Evolutionary conservation across 345 rosid species (phyloP).

Genomic region (Boechera retrofracta): DNA sequence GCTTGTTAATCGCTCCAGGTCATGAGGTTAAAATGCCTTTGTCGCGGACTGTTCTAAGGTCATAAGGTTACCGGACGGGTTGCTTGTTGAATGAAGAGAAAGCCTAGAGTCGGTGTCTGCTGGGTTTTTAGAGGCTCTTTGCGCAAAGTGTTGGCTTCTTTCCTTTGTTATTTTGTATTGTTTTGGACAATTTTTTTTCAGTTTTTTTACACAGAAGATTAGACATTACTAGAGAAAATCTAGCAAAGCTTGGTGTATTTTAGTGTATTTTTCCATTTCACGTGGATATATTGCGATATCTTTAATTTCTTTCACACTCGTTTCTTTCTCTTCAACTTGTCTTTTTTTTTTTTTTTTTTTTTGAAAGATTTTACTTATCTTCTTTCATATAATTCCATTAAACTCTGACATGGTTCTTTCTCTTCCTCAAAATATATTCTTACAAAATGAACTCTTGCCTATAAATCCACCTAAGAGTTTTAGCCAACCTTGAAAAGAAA

Average conservation of each 20-base stretch:
- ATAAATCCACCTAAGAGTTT: background rate
- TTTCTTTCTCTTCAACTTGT: background rate
- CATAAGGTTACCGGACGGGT: slow-evolving; percentile 15
- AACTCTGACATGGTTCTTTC: background rate
- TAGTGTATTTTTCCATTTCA: slow-evolving; percentile 34
- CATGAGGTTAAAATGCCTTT: slow-evolving; percentile 18
- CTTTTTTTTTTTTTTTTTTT: no score
- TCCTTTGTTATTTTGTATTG: slow-evolving; percentile 28
- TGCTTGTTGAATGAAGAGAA: slow-evolving; percentile 23
- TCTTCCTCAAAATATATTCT: background rate
- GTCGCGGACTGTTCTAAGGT: slow-evolving; percentile 27
- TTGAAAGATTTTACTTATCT: no score
- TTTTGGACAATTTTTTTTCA: slow-evolving; percentile 20
- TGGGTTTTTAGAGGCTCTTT: slow-evolving; percentile 15
- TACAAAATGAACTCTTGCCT: background rate
- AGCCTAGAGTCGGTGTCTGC: slow-evolving; percentile 14
- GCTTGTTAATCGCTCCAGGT: slow-evolving; percentile 15
- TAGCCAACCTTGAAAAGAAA: background rate
- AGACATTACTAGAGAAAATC: slow-evolving; percentile 42
- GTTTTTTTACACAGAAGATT: slow-evolving; percentile 30
- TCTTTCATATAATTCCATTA: background rate
- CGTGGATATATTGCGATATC: slow-evolving; percentile 30
- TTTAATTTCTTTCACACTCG: background rate
- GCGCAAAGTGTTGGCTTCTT: slow-evolving; percentile 14
- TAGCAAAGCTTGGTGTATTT: slow-evolving; percentile 35